Conservation (phyloP, 805 yeast genomes). For the Kodamaea neixiangensis region DNA sequence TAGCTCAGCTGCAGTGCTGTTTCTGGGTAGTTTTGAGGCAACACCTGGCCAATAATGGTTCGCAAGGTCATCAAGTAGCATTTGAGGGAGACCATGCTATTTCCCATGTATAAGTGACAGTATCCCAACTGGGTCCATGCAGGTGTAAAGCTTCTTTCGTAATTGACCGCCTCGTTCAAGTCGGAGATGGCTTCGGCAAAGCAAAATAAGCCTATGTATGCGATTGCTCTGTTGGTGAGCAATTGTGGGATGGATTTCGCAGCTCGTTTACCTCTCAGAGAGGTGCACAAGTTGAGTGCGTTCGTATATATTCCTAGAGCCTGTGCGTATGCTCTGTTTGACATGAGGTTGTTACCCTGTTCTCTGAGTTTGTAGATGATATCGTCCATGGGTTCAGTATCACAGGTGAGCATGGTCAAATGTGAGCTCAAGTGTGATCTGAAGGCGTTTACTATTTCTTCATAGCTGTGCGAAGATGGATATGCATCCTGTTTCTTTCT, state of each 20-base stretch:
- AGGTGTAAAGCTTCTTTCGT: conserved; percentile 37
- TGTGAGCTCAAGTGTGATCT: conserved; percentile 4
- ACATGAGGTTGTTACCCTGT: conserved; percentile 42
- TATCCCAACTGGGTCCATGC: conserved; percentile 48
- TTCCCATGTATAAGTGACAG: conserved; percentile 44
- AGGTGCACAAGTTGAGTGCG: conserved; percentile 29
- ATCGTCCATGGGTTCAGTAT: not conserved
- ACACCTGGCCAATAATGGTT: conserved; percentile 30
- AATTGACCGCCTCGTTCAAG: conserved; percentile 31
- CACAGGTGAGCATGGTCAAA: conserved; percentile 1
- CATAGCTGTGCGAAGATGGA: not conserved
- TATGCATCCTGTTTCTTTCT: not conserved
- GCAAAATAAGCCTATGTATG: conserved; percentile 43
- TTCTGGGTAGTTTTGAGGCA: conserved; percentile 25
- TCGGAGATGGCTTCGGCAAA: conserved; percentile 41
- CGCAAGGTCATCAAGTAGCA: conserved; percentile 36
- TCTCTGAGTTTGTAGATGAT: conserved; percentile 30
- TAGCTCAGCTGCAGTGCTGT: conserved; percentile 19
- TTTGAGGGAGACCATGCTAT: conserved; percentile 31
- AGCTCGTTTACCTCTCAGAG: not conserved
- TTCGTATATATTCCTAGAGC: conserved; percentile 41
- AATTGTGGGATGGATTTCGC: conserved; percentile 28
- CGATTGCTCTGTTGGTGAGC: conserved; percentile 41
- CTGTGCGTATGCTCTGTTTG: conserved; percentile 37
- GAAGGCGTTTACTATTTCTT: not conserved